These are phyloP conservation scores for Penicillium atrosanguineum DNA, from an alignment of 495 filamentous ascomycete species.

Conservation along the genomic window DNA sequence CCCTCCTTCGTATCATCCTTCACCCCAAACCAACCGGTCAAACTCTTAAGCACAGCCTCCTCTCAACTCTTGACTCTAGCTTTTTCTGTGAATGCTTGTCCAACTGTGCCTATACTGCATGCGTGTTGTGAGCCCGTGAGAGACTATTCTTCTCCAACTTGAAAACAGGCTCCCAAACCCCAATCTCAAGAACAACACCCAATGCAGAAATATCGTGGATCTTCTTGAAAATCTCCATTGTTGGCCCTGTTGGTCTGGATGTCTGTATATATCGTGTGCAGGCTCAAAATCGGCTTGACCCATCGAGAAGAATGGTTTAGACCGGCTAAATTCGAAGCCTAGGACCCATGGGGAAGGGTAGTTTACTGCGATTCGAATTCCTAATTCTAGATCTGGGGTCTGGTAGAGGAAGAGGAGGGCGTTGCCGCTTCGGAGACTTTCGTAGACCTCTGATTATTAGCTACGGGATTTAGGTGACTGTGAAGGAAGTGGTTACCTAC, in stretches of 20 bases:
- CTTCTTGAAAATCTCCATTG: constrained; percentile 6
- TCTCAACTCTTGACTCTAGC: neutral
- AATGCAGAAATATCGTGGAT: constrained; percentile 4
- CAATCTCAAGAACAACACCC: constrained; percentile 3
- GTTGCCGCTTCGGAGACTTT: constrained; percentile 7
- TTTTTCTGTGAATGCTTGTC: constrained; percentile 2
- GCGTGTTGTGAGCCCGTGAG: neutral
- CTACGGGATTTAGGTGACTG: no score
- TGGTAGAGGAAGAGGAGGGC: constrained; percentile 1
- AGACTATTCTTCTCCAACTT: constrained; percentile 3
- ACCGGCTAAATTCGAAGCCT: constrained; percentile 4
- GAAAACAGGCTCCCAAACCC: constrained; percentile 1
- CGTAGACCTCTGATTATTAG: constrained; percentile 1
- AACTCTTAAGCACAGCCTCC: constrained; percentile 1
- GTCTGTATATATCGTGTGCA: constrained; percentile 3
- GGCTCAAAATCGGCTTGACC: constrained; percentile 5
- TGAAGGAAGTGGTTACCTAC: constrained; percentile 3
- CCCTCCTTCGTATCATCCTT: constrained; percentile 6
- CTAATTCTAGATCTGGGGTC: neutral
- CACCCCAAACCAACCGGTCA: neutral
- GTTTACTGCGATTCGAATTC: neutral
- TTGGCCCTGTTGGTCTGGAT: constrained; percentile 4
- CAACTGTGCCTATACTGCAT: neutral
- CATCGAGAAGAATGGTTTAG: constrained; percentile 2
- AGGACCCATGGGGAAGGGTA: constrained; percentile 3